A percentile compares a stretch with the other conserved stretches of the same genome.
These are phyloP conservation scores for Backusella westeae DNA, from an alignment of 192 early-diverging fungal species.

Conservation along the genomic window DNA sequence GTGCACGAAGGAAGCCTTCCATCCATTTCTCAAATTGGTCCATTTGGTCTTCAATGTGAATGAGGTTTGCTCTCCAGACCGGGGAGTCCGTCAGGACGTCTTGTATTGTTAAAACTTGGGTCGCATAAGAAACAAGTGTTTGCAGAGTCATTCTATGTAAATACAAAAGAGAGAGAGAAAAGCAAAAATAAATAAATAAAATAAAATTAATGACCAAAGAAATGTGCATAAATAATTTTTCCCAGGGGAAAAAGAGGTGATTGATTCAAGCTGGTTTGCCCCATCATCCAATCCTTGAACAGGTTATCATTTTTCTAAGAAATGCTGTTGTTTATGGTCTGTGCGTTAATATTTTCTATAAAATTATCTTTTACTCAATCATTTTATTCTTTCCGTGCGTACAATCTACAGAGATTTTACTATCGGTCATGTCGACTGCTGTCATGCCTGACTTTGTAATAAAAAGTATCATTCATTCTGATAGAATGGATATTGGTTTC, in stretches of 20 bases:
- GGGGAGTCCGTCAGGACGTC: slow-evolving; percentile 55
- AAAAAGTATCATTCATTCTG: too few relatives aligned
- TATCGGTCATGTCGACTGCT: too few relatives aligned
- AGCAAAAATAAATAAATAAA: neutral
- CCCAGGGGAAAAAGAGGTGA: neutral
- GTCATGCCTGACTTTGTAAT: too few relatives aligned
- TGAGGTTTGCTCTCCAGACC: slow-evolving; percentile 51
- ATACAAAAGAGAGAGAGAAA: neutral
- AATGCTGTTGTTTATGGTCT: neutral
- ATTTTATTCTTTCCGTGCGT: too few relatives aligned
- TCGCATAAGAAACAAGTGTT: slow-evolving; percentile 24
- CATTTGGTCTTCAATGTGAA: slow-evolving; percentile 54
- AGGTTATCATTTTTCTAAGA: too few relatives aligned
- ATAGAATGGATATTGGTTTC: too few relatives aligned
- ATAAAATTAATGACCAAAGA: neutral
- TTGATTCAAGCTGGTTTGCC: neutral
- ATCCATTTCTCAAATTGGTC: slow-evolving; percentile 56
- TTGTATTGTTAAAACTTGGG: slow-evolving; percentile 41
- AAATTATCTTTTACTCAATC: too few relatives aligned
- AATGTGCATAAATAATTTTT: neutral
- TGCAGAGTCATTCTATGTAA: neutral
- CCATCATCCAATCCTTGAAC: too few relatives aligned
- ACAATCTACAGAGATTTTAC: too few relatives aligned
- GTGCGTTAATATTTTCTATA: neutral
- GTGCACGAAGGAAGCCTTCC: slow-evolving; percentile 34